Conservation (phyloP, 2,329 filamentous ascomycete genomes). For the Davidsoniella eucalypti region DNA sequence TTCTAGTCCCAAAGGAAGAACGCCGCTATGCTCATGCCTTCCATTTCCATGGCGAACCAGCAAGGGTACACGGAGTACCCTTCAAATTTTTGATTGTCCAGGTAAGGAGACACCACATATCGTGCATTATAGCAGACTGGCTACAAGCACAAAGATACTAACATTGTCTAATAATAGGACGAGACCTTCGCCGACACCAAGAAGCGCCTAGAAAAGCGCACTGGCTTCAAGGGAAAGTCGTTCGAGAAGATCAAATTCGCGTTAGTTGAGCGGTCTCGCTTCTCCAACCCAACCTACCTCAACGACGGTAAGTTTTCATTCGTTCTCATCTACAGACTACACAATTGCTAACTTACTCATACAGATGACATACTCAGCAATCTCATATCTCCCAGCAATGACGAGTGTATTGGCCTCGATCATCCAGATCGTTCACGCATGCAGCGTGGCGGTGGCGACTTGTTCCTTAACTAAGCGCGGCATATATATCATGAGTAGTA, state of each 20-base stretch:
- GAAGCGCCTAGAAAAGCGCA: constrained; percentile 82
- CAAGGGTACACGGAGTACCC: constrained; percentile 69
- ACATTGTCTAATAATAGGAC: constrained; percentile 32
- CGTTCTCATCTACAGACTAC: not conserved
- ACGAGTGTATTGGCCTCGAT: constrained; percentile 49
- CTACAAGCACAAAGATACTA: constrained; percentile 1
- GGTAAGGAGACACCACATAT: constrained; percentile 28
- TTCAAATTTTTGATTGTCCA: constrained; percentile 80
- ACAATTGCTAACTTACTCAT: not conserved
- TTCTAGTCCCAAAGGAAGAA: constrained; percentile 31
- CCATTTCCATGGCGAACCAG: constrained; percentile 84
- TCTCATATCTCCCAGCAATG: constrained; percentile 29
- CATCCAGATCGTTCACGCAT: constrained; percentile 45
- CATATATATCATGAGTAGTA: not conserved
- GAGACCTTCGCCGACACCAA: constrained; percentile 85
- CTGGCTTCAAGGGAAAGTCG: constrained; percentile 90
- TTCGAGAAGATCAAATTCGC: constrained; percentile 98
- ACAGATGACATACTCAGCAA: constrained; percentile 44
- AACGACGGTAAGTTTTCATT: constrained; percentile 54
- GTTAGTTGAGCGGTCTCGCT: constrained; percentile 53
- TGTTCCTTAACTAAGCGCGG: constrained; percentile 31
- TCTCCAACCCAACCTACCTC: constrained; percentile 66
- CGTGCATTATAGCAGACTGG: not conserved
- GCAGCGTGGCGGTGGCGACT: constrained; percentile 42
- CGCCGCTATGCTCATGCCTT: constrained; percentile 58